Percentiles rank a stretch among this genome's conserved stretches.
phyloP scores from a whole-genome alignment of 345 rosid genomes.

The Salix koriyanagi region DNA sequence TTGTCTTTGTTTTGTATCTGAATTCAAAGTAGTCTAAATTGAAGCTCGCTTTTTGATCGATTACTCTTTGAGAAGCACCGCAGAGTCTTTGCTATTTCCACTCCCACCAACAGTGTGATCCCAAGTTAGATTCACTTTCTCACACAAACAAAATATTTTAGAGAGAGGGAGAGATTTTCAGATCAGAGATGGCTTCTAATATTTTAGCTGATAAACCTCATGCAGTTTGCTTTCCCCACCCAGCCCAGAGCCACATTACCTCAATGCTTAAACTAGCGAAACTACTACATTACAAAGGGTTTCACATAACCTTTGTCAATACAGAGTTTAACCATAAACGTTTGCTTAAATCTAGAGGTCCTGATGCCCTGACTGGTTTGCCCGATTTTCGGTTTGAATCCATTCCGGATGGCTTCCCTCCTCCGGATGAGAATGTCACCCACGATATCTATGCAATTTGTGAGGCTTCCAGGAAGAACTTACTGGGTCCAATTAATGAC shows the following conservation, averaged over 20 bases:
- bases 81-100: too few relatives aligned
- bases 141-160: too few relatives aligned
- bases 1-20: too few relatives aligned
- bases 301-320: not conserved
- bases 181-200: not conserved
- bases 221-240: not conserved
- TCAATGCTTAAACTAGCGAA: not conserved
- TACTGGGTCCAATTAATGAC: not conserved
- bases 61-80: too few relatives aligned
- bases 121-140: too few relatives aligned
- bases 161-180: not conserved
- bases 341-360: not conserved
- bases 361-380: not conserved
- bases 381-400: not conserved
- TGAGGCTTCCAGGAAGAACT: not conserved
- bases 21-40: too few relatives aligned
- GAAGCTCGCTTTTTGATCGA: too few relatives aligned
- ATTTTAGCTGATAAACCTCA: not conserved
- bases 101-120: too few relatives aligned
- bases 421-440: not conserved
- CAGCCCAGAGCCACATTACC: not conserved
- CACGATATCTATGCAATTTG: not conserved
- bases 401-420: not conserved
- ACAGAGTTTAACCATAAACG: not conserved
- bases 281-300: not conserved